Evolutionary conservation across 352 stramenopile species (phyloP).

Genomic region (Thraustochytrium striatum): DNA sequence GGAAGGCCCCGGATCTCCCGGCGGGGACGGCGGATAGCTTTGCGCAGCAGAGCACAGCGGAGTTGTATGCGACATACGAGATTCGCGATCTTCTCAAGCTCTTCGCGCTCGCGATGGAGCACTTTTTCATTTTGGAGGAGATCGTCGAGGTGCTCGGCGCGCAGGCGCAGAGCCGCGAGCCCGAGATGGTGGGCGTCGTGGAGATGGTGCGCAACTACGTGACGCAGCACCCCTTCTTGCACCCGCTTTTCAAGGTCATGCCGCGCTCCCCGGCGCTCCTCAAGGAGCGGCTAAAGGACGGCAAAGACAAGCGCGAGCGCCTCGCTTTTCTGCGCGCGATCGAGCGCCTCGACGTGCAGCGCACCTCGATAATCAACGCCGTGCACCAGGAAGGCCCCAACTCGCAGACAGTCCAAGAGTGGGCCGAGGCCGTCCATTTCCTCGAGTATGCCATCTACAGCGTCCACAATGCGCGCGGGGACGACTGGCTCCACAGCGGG

Average conservation of each 20-base stretch:
- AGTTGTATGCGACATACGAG: not conserved
- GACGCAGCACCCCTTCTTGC: not conserved
- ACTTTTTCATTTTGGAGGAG: too few species aligned
- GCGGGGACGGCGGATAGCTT: not conserved
- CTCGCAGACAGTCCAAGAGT: not conserved
- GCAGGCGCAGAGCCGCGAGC: not conserved
- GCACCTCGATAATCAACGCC: not conserved
- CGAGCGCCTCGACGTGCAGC: not conserved
- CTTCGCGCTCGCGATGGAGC: not conserved
- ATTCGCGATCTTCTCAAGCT: not conserved
- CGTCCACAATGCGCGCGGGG: not conserved
- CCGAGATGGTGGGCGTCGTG: not conserved
- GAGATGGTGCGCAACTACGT: slow-evolving; percentile 39
- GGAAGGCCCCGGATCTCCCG: not conserved
- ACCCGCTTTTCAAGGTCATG: slow-evolving; percentile 1
- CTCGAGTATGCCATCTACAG: slow-evolving; percentile 1
- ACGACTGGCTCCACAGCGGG: not conserved
- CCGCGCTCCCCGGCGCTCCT: not conserved
- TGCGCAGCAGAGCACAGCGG: not conserved
- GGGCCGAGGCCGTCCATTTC: not conserved
- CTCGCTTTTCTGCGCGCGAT: not conserved
- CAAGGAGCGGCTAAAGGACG: not conserved
- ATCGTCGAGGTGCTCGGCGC: not conserved
- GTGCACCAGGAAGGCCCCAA: not conserved
- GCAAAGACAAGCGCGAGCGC: not conserved